Evolutionary conservation across 176 grass and related monocot species (phyloP).

Genomic region (Stipa capillata): DNA sequence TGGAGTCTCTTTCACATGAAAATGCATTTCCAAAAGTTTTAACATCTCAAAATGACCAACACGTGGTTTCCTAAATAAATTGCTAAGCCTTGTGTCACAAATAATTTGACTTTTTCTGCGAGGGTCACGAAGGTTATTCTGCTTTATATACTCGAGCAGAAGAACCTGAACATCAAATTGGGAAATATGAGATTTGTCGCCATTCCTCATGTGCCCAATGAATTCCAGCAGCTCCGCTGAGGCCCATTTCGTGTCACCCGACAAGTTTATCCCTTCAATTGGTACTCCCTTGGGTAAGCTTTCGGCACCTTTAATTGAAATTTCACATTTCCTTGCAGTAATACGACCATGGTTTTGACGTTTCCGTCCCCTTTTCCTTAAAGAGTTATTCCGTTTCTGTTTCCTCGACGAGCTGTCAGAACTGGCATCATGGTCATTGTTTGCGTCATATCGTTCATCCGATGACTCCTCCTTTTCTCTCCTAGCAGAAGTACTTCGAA

Average conservation of each 20-base stretch:
- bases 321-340: constrained; percentile 34
- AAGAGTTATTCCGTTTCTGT: constrained; percentile 29
- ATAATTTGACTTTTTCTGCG: constrained; percentile 81
- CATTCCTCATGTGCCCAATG: constrained; percentile 76
- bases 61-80: constrained; percentile 61
- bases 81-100: constrained; percentile 71
- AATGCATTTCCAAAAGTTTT: constrained; percentile 87
- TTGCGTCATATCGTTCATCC: constrained; percentile 74
- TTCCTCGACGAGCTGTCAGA: constrained; percentile 55
- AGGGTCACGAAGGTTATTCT: constrained; percentile 79
- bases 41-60: constrained; percentile 86
- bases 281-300: constrained; percentile 35
- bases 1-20: constrained; percentile 61
- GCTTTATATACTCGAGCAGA: constrained; percentile 93
- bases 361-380: constrained; percentile 57
- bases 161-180: constrained; percentile 77
- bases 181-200: constrained; percentile 60
- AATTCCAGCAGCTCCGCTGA: constrained; percentile 80
- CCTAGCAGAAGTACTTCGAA: constrained; percentile 32
- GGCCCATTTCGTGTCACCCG: constrained; percentile 59
- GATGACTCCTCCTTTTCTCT: constrained; percentile 69
- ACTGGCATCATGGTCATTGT: constrained; percentile 57
- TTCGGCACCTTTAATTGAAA: constrained; percentile 14
- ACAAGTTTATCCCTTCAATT: constrained; percentile 30
- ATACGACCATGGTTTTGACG: constrained; percentile 28